Conservation (phyloP, 441 rosid species). For the Gossypium lobatum region DNA sequence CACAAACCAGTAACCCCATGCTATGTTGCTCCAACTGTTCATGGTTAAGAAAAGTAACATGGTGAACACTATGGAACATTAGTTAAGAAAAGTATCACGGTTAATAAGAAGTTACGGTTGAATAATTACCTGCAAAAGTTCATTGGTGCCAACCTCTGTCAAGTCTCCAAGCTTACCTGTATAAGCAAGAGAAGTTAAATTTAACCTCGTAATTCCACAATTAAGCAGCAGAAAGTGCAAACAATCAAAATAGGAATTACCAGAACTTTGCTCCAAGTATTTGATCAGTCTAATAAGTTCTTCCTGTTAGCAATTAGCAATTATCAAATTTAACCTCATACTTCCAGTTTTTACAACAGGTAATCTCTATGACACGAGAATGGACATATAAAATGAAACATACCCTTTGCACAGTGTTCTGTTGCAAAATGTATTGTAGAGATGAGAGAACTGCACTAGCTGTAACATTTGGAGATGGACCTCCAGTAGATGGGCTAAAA, state of each 20-base stretch:
- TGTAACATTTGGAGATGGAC: conserved; percentile 34
- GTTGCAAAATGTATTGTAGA: conserved; percentile 77
- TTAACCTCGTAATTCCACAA: neutral
- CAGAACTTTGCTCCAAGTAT: conserved; percentile 68
- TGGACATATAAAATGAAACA: conserved; percentile 7
- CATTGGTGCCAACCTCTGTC: conserved; percentile 41
- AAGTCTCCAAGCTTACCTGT: conserved; percentile 64
- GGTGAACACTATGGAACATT: neutral
- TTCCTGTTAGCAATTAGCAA: conserved; percentile 51
- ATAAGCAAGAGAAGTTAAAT: conserved; percentile 16
- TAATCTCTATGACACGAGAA: neutral
- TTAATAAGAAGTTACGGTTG: neutral
- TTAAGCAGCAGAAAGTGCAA: neutral
- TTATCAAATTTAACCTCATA: neutral
- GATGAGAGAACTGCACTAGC: conserved; percentile 62
- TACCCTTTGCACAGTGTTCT: conserved; percentile 77
- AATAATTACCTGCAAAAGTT: conserved; percentile 54
- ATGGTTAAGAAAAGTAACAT: neutral
- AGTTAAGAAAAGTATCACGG: neutral
- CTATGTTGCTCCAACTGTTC: too few species aligned
- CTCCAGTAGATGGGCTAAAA: conserved; percentile 41
- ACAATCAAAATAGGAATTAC: conserved; percentile 32
- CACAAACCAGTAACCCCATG: too few species aligned
- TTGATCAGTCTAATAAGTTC: conserved; percentile 79
- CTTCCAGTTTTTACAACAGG: neutral